A percentile compares a stretch with the other conserved stretches of the same genome.
Conservation (phyloP, 2,329 filamentous ascomycete genomes). For the Didymosphaeria variabile region DNA sequence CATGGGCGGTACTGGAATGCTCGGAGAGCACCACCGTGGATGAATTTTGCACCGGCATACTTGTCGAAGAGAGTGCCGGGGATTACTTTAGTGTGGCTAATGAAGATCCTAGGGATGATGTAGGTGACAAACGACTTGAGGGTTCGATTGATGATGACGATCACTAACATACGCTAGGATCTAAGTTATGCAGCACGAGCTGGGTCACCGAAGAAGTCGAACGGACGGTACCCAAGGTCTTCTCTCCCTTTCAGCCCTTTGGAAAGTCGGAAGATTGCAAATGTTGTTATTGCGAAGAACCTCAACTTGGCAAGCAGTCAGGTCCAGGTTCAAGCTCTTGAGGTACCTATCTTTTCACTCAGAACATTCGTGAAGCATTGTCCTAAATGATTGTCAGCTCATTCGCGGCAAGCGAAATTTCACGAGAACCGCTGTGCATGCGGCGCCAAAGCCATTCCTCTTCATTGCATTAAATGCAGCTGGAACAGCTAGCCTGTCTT, state of each 20-base stretch:
- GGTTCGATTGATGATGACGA: not conserved
- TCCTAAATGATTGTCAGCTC: constrained; percentile 65
- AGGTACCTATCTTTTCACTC: constrained; percentile 54
- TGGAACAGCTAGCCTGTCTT: constrained; percentile 46
- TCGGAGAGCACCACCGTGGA: constrained; percentile 77
- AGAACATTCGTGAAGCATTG: constrained; percentile 13
- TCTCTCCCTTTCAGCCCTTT: constrained; percentile 44
- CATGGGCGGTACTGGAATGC: constrained; percentile 76
- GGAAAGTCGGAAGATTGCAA: constrained; percentile 71
- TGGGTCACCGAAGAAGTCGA: constrained; percentile 27
- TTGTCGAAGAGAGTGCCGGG: constrained; percentile 54
- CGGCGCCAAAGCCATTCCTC: constrained; percentile 79
- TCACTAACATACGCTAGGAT: constrained; percentile 24
- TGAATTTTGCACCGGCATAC: constrained; percentile 77
- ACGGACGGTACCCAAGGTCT: constrained; percentile 45
- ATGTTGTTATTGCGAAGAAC: constrained; percentile 83
- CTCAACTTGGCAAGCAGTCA: constrained; percentile 76
- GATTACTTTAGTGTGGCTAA: constrained; percentile 32
- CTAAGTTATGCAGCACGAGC: constrained; percentile 23
- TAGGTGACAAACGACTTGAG: constrained; percentile 13
- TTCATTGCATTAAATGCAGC: constrained; percentile 76
- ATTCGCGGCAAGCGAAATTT: constrained; percentile 81
- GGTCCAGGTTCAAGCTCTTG: constrained; percentile 82
- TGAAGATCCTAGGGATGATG: constrained; percentile 24
- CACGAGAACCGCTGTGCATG: constrained; percentile 76